phyloP scores from a whole-genome alignment of 257 asterid species.

The Coffea canephora region DNA sequence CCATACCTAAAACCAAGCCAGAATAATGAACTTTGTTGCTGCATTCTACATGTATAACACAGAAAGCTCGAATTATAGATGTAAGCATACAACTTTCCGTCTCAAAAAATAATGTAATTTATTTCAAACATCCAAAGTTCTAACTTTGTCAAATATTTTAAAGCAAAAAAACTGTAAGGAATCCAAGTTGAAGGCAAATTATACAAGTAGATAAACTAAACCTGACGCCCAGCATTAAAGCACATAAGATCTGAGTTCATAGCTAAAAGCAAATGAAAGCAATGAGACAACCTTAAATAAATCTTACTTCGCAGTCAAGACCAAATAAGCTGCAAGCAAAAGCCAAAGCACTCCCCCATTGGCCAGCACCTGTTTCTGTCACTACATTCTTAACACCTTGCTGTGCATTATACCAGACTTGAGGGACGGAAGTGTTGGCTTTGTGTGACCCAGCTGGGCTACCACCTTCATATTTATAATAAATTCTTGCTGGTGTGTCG shows the following conservation, averaged over 20 bases:
- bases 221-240: background rate
- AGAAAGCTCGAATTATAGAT: background rate
- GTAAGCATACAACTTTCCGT: background rate
- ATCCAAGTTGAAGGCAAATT: background rate
- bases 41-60: background rate
- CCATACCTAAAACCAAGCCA: slow-evolving; percentile 58
- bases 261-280: background rate
- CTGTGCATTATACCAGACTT: slow-evolving; percentile 83
- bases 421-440: slow-evolving; percentile 93
- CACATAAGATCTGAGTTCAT: background rate
- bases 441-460: slow-evolving; percentile 98
- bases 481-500: slow-evolving; percentile 85
- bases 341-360: slow-evolving; percentile 90
- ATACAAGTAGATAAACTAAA: background rate
- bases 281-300: background rate
- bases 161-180: background rate
- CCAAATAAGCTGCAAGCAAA: slow-evolving; percentile 84
- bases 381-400: slow-evolving; percentile 73
- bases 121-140: background rate
- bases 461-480: slow-evolving; percentile 90
- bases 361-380: slow-evolving; percentile 97
- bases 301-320: slow-evolving; percentile 73
- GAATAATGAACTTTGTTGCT: too few species aligned
- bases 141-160: background rate
- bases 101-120: background rate